Conservation (phyloP, 2,329 filamentous ascomycete genomes). For the Aspergillus brunneoviolaceus region DNA sequence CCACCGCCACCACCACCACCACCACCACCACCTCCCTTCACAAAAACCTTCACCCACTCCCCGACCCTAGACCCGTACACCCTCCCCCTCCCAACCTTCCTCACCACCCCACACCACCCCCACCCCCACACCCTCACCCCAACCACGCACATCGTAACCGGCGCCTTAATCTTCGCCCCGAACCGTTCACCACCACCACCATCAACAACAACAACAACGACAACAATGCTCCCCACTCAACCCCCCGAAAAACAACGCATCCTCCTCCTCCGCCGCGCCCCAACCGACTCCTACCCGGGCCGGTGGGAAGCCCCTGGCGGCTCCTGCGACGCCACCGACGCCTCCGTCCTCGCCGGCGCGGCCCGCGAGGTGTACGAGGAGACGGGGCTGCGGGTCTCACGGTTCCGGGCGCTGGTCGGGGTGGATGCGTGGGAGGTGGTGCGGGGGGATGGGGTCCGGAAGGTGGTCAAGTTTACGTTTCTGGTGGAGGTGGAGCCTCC, state of each 20-base stretch:
- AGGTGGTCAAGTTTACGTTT: neutral
- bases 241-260: neutral
- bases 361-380: slow-evolving; percentile 54
- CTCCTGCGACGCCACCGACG: slow-evolving; percentile 45
- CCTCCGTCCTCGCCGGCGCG: slow-evolving; percentile 49
- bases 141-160: neutral
- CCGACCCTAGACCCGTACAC: neutral
- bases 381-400: slow-evolving; percentile 47
- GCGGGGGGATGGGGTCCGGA: neutral
- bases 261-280: slow-evolving; percentile 42
- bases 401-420: neutral
- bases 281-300: slow-evolving; percentile 37
- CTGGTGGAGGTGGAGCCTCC: neutral
- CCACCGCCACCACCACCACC: neutral
- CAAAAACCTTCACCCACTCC: neutral
- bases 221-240: no score
- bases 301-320: slow-evolving; percentile 55
- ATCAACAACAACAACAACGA: no score
- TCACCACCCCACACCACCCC: slow-evolving; percentile 19
- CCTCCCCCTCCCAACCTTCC: neutral
- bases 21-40: no score
- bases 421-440: neutral
- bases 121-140: neutral
- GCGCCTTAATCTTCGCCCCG: neutral
- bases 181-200: neutral